Evolutionary conservation across 768 basidiomycete genomes (phyloP).

Genomic region (Russula abietina): DNA sequence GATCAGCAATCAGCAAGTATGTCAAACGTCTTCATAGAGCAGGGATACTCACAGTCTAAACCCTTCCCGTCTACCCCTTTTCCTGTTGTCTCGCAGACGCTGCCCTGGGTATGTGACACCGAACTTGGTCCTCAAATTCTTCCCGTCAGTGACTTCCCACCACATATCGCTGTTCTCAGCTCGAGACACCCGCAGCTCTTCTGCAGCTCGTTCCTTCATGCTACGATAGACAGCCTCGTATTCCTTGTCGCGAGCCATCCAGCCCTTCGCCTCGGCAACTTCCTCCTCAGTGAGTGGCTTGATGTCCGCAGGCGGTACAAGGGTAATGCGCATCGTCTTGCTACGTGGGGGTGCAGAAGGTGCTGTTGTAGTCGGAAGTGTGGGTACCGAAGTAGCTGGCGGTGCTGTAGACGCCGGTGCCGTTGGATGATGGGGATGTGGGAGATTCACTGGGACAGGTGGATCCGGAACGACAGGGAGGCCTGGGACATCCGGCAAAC

Average conservation of each 20-base stretch:
- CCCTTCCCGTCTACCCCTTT: slow-evolving; percentile 57
- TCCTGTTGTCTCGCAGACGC: slow-evolving; percentile 40
- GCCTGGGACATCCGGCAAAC: slow-evolving; percentile 18
- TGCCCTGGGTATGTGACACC: slow-evolving; percentile 51
- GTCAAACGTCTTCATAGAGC: slow-evolving; percentile 3
- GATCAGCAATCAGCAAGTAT: not conserved
- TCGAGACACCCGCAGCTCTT: slow-evolving; percentile 43
- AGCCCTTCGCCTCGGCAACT: slow-evolving; percentile 47
- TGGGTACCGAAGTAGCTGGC: slow-evolving; percentile 28
- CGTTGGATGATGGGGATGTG: slow-evolving; percentile 17
- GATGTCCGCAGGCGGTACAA: slow-evolving; percentile 56
- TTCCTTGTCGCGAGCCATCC: slow-evolving; percentile 59
- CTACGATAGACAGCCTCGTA: slow-evolving; percentile 46
- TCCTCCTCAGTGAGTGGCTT: slow-evolving; percentile 44
- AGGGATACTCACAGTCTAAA: slow-evolving; percentile 62
- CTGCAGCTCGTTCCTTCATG: slow-evolving; percentile 48
- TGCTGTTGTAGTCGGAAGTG: slow-evolving; percentile 39
- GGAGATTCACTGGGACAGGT: slow-evolving; percentile 24
- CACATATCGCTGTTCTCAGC: slow-evolving; percentile 45
- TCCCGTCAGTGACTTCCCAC: slow-evolving; percentile 58
- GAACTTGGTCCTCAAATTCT: slow-evolving; percentile 40
- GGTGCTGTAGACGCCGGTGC: slow-evolving; percentile 25
- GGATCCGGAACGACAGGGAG: slow-evolving; percentile 18
- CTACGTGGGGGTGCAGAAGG: slow-evolving; percentile 46
- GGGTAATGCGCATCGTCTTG: slow-evolving; percentile 51